phyloP scores from a whole-genome alignment of 352 stramenopile genomes.

The Phytophthora lateralis region DNA sequence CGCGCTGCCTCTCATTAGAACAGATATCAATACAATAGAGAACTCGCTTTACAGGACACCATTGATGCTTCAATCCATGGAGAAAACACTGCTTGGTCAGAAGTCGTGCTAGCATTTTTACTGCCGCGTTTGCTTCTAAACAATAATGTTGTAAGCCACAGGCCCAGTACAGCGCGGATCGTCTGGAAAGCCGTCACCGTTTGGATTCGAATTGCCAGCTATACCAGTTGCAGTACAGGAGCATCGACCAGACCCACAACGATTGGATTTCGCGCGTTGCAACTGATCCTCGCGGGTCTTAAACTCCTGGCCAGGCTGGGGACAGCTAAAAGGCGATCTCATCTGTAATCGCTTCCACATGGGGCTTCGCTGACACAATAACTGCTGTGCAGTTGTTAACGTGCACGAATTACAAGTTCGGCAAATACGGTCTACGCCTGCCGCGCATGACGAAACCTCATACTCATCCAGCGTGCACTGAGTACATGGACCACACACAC shows the following conservation, averaged over 20 bases:
- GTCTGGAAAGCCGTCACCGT: slow-evolving; percentile 70
- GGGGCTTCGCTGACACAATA: slow-evolving; percentile 52
- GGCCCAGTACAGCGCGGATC: slow-evolving; percentile 70
- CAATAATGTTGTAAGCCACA: slow-evolving; percentile 63
- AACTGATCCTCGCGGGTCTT: slow-evolving; percentile 68
- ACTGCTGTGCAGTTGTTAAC: slow-evolving; percentile 63
- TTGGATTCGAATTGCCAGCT: slow-evolving; percentile 73
- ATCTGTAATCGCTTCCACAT: slow-evolving; percentile 71
- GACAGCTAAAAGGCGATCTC: slow-evolving; percentile 75
- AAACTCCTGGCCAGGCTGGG: slow-evolving; percentile 49
- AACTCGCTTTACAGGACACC: slow-evolving; percentile 1
- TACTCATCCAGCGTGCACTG: slow-evolving; percentile 75
- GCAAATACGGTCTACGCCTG: slow-evolving; percentile 66
- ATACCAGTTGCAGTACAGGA: slow-evolving; percentile 69
- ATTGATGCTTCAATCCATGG: background rate
- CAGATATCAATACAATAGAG: slow-evolving; percentile 19
- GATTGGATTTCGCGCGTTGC: slow-evolving; percentile 72
- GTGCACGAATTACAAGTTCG: slow-evolving; percentile 76
- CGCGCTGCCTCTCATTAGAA: slow-evolving; percentile 32
- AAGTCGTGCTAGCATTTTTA: background rate
- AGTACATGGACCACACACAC: slow-evolving; percentile 67
- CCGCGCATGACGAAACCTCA: slow-evolving; percentile 58
- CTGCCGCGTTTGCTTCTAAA: slow-evolving; percentile 29
- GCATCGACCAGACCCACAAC: slow-evolving; percentile 71
- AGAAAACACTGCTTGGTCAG: background rate